Percentiles rank a stretch among this genome's conserved stretches.
phyloP scores from a whole-genome alignment of 1,139 yeast species.

The Arxiozyma heterogenica region DNA sequence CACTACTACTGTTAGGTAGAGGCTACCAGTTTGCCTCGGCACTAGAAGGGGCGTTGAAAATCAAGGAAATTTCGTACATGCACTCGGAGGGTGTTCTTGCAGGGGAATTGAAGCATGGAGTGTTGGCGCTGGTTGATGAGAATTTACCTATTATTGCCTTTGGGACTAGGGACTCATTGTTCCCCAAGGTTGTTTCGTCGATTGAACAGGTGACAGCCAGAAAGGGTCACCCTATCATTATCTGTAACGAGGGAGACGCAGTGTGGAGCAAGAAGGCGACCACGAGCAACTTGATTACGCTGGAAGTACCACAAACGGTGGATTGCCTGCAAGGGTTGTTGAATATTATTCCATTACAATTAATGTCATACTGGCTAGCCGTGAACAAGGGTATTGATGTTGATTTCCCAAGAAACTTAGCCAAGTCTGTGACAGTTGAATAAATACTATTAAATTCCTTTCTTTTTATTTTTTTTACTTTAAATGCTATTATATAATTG shows the following conservation, averaged over 20 bases:
- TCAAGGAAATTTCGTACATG: conserved; percentile 97
- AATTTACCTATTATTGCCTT: conserved; percentile 88
- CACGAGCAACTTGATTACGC: conserved; percentile 40
- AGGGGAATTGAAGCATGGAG: conserved; percentile 98
- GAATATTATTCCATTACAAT: conserved; percentile 89
- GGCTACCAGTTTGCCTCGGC: conserved; percentile 98
- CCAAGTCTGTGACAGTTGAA: conserved; percentile 94
- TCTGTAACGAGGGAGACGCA: conserved; percentile 83
- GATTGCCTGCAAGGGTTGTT: conserved; percentile 96
- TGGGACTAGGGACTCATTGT: conserved; percentile 95
- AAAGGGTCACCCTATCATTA: conserved; percentile 86
- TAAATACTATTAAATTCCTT: conserved; percentile 6
- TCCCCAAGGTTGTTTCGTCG: conserved; percentile 94
- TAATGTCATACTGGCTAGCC: conserved; percentile 96
- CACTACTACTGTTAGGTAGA: conserved; percentile 86
- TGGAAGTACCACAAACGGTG: conserved; percentile 91
- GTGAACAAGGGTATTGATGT: conserved; percentile 93
- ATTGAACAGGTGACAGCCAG: conserved; percentile 96
- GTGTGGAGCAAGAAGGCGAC: conserved; percentile 45
- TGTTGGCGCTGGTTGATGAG: conserved; percentile 91
- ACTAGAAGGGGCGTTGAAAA: conserved; percentile 94
- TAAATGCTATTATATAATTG: not conserved
- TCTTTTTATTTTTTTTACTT: not conserved
- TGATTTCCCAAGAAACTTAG: conserved; percentile 97
- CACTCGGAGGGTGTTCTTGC: conserved; percentile 99